Percentiles rank a stretch among this genome's conserved stretches.
phyloP scores from a whole-genome alignment of 2,329 filamentous ascomycete species.

The Tolypocladium capitatum region DNA sequence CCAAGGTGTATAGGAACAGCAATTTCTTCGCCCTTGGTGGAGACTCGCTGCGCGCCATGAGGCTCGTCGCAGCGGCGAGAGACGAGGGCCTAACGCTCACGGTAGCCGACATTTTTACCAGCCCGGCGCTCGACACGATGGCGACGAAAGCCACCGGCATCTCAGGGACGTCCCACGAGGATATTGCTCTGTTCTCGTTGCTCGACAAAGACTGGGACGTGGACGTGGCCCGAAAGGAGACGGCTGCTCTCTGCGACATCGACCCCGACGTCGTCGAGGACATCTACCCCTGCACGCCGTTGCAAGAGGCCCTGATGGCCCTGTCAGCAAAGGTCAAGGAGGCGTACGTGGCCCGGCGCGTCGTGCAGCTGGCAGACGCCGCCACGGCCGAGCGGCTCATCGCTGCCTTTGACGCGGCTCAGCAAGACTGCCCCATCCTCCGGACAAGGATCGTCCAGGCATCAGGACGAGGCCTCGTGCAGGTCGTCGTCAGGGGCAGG shows the following conservation, averaged over 20 bases:
- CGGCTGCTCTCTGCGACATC: constrained; percentile 26
- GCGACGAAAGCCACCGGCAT: constrained; percentile 15
- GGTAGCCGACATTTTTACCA: constrained; percentile 32
- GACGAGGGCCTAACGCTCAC: constrained; percentile 24
- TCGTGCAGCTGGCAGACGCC: constrained; percentile 25
- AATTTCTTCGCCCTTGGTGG: constrained; percentile 36
- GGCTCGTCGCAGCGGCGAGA: constrained; percentile 29
- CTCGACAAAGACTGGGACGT: constrained; percentile 20
- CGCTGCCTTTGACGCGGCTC: constrained; percentile 27
- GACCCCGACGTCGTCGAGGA: constrained; percentile 27
- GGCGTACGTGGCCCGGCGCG: constrained; percentile 38
- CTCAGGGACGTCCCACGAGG: constrained; percentile 10
- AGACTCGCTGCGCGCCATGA: constrained; percentile 40
- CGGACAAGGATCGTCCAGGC: constrained; percentile 36
- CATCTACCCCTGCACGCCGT: constrained; percentile 38
- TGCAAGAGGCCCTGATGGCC: constrained; percentile 42
- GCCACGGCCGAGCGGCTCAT: constrained; percentile 24
- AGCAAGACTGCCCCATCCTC: constrained; percentile 26
- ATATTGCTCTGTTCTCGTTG: constrained; percentile 25
- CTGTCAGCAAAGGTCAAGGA: constrained; percentile 36
- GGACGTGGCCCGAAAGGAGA: constrained; percentile 21
- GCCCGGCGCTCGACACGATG: constrained; percentile 30
- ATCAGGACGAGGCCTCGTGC: constrained; percentile 27
- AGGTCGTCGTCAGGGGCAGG: constrained; percentile 30
- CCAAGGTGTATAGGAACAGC: constrained; percentile 21